phyloP scores from a whole-genome alignment of 2,329 filamentous ascomycete genomes.

The Diaporthe sp. region DNA sequence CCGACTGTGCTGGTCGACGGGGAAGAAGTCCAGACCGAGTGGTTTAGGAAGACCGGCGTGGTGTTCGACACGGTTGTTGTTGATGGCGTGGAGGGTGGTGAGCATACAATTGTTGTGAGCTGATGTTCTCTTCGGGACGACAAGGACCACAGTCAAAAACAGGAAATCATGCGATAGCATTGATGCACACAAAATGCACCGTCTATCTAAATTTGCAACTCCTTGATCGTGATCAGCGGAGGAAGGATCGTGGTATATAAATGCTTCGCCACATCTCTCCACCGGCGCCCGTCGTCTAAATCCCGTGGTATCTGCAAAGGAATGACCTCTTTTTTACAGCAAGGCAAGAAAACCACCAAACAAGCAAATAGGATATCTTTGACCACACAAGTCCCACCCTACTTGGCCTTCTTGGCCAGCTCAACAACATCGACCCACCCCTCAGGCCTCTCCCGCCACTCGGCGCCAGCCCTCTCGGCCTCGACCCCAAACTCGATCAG shows the following conservation, averaged over 20 bases:
- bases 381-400: neutral
- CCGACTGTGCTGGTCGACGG: slow-evolving; percentile 44
- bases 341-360: neutral
- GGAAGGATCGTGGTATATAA: slow-evolving; percentile 24
- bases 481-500: slow-evolving; percentile 64
- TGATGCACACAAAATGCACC: neutral
- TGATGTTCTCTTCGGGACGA: neutral
- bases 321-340: neutral
- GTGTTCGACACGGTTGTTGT: slow-evolving; percentile 41
- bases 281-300: neutral
- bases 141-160: neutral
- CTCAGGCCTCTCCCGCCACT: slow-evolving; percentile 51
- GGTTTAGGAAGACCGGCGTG: slow-evolving; percentile 37
- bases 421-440: slow-evolving; percentile 62
- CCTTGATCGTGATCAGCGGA: slow-evolving; percentile 1
- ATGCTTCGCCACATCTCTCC: neutral
- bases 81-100: slow-evolving; percentile 34
- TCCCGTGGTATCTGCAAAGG: slow-evolving; percentile 22
- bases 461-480: slow-evolving; percentile 55
- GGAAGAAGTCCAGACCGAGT: slow-evolving; percentile 22
- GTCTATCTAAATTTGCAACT: neutral
- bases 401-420: slow-evolving; percentile 49
- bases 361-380: neutral
- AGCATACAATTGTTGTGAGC: slow-evolving; percentile 37
- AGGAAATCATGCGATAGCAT: neutral